Evolutionary conservation across 2,329 filamentous ascomycete genomes (phyloP).

Genomic region (Aspergillus felis): DNA sequence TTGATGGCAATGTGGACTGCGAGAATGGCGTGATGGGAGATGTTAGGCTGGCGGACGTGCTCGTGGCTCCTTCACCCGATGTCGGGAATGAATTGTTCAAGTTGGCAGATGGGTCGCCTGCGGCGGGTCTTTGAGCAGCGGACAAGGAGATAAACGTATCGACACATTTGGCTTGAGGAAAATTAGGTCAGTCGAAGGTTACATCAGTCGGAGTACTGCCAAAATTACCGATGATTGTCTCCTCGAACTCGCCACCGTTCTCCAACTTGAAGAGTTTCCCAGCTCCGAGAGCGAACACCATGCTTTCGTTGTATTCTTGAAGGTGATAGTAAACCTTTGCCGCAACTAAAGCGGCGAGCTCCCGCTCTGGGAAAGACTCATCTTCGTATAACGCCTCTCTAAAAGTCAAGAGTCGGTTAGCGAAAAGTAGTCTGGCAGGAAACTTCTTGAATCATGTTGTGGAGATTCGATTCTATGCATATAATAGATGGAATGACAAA

Average conservation of each 20-base stretch:
- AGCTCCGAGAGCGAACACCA: constrained; percentile 93
- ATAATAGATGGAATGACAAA: constrained; percentile 47
- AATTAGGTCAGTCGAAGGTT: background rate
- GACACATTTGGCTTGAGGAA: constrained; percentile 71
- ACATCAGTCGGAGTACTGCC: background rate
- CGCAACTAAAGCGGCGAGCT: constrained; percentile 88
- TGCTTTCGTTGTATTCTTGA: constrained; percentile 98
- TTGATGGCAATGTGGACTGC: constrained; percentile 86
- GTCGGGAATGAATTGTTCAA: constrained; percentile 75
- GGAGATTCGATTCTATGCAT: background rate
- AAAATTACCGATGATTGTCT: constrained; percentile 81
- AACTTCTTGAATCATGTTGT: background rate
- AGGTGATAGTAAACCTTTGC: constrained; percentile 99
- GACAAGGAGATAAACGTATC: constrained; percentile 92
- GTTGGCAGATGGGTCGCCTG: constrained; percentile 57
- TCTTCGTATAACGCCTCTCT: constrained; percentile 98
- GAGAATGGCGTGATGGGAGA: constrained; percentile 95
- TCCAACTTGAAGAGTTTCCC: constrained; percentile 94
- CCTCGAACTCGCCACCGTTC: constrained; percentile 88
- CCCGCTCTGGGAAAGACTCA: constrained; percentile 86
- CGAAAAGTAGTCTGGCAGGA: background rate
- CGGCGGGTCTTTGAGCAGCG: constrained; percentile 52
- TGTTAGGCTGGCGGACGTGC: constrained; percentile 63
- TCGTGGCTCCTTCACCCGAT: constrained; percentile 61
- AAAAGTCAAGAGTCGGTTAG: constrained; percentile 17